These are phyloP conservation scores for Pigoraptor vietnamica DNA, from an alignment of 78 protist species.

Conservation along the genomic window DNA sequence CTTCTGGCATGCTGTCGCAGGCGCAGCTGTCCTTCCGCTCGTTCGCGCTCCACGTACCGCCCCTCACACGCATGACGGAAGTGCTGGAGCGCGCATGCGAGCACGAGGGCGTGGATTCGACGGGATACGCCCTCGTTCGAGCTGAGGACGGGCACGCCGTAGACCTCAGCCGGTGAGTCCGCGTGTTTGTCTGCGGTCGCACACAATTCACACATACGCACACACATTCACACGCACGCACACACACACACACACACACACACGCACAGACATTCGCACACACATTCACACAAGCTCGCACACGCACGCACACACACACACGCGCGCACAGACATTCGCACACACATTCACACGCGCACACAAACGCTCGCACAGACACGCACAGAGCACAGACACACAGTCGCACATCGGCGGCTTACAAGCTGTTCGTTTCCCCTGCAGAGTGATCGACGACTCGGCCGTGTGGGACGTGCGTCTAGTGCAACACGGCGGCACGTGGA, in stretches of 20 bases:
- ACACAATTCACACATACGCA: neutral
- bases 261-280: no score
- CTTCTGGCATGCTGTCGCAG: neutral
- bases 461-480: neutral
- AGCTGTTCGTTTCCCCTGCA: neutral
- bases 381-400: no score
- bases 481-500: neutral
- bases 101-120: neutral
- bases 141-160: neutral
- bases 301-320: no score
- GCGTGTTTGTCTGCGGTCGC: neutral
- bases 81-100: neutral
- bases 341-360: no score
- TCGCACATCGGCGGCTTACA: no score
- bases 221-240: neutral
- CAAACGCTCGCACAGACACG: no score
- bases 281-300: no score
- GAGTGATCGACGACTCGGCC: neutral
- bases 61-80: neutral
- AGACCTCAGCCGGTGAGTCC: neutral
- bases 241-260: no score
- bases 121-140: neutral
- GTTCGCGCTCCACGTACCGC: neutral
- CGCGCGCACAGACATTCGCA: no score
- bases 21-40: neutral